phyloP scores from a whole-genome alignment of 192 early-diverging fungal genomes.

The Coemansia sp. region DNA sequence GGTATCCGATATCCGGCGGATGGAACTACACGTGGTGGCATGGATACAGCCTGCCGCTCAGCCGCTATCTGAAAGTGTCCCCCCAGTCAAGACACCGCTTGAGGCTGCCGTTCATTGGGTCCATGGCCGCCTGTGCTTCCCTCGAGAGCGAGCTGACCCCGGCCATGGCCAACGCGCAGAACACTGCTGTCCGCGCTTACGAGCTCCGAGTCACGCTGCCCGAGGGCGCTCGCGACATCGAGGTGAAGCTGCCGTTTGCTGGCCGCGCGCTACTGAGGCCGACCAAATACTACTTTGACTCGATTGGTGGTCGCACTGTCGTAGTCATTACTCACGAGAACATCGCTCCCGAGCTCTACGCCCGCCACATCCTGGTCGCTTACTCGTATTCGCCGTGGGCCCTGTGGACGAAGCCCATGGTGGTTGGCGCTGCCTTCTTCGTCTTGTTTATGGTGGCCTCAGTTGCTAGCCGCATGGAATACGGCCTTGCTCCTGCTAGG shows the following conservation, averaged over 20 bases:
- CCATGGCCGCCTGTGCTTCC: constrained; percentile 61
- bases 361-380: constrained; percentile 54
- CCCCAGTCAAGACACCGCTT: constrained; percentile 57
- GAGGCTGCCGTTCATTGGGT: constrained; percentile 67
- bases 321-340: constrained; percentile 68
- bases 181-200: constrained; percentile 64
- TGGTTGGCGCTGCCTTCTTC: constrained; percentile 54
- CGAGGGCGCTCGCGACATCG: constrained; percentile 80
- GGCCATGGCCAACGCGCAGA: constrained; percentile 65
- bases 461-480: constrained; percentile 56
- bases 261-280: constrained; percentile 56
- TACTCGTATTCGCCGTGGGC: constrained; percentile 53
- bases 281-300: constrained; percentile 84
- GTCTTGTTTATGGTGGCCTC: constrained; percentile 59
- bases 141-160: constrained; percentile 64
- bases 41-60: constrained; percentile 80
- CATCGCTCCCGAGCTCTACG: constrained; percentile 67
- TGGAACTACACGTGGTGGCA: constrained; percentile 97
- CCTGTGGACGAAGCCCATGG: constrained; percentile 65
- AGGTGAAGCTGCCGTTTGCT: constrained; percentile 62
- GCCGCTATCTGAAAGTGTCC: constrained; percentile 61
- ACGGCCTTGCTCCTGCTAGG: constrained; percentile 39
- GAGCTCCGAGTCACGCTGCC: constrained; percentile 80
- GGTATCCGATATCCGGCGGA: constrained; percentile 94
- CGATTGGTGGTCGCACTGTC: constrained; percentile 85